These are phyloP conservation scores for Tricholoma saponaceum DNA, from an alignment of 768 basidiomycete species.

Conservation along the genomic window DNA sequence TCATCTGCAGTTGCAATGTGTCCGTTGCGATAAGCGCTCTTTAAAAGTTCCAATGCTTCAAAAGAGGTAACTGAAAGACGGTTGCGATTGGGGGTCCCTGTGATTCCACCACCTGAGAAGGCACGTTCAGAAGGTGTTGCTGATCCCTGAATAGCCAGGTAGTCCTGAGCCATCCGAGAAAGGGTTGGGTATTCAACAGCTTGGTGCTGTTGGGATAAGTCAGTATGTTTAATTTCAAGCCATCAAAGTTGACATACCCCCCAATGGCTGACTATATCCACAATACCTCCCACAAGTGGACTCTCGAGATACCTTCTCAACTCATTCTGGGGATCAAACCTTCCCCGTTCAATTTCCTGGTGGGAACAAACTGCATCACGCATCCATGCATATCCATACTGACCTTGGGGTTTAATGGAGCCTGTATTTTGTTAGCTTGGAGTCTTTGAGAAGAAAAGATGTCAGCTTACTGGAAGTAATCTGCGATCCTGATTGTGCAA, in stretches of 20 bases:
- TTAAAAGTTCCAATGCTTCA: conserved; percentile 13
- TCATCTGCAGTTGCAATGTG: conserved; percentile 6
- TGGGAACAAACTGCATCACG: neutral
- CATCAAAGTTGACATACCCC: neutral
- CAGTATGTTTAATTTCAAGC: neutral
- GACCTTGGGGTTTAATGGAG: neutral
- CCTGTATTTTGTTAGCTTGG: neutral
- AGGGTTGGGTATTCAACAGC: too few species aligned
- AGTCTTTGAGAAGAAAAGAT: neutral
- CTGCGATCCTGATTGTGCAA: neutral
- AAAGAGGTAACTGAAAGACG: conserved; percentile 7
- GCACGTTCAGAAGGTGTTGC: too few species aligned
- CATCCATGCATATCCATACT: conserved; percentile 5
- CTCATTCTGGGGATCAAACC: neutral
- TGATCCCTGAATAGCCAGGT: too few species aligned
- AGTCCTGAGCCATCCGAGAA: too few species aligned
- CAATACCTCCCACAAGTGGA: neutral
- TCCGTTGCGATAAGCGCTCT: conserved; percentile 12
- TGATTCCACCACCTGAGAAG: conserved; percentile 26
- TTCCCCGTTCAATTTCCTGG: neutral
- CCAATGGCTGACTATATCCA: neutral
- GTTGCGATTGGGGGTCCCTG: conserved; percentile 11
- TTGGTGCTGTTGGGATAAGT: neutral
- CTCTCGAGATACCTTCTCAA: too few species aligned
- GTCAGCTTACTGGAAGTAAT: neutral